phyloP scores from a whole-genome alignment of 441 rosid species.

The Melastoma candidum region DNA sequence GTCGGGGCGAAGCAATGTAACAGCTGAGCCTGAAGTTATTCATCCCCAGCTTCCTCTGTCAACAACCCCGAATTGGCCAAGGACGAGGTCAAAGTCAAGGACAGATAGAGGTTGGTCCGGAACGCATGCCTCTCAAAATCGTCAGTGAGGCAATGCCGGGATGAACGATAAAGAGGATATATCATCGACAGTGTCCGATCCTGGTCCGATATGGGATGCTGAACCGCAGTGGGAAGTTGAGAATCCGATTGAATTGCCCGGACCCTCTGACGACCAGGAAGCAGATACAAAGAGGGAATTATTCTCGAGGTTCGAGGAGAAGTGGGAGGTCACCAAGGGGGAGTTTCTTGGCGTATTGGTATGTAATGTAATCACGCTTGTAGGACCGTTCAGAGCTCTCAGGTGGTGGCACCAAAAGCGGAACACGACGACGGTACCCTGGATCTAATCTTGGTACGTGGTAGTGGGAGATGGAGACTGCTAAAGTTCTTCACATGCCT shows the following conservation, averaged over 20 bases:
- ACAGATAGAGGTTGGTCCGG: slow-evolving; percentile 90
- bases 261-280: slow-evolving; percentile 43
- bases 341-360: slow-evolving; percentile 81
- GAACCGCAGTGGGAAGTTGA: slow-evolving; percentile 93
- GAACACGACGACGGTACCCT: slow-evolving; percentile 76
- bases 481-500: slow-evolving; percentile 74
- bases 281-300: slow-evolving; percentile 44
- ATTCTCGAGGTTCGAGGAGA: slow-evolving; percentile 48
- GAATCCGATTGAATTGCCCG: slow-evolving; percentile 33
- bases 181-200: slow-evolving; percentile 60
- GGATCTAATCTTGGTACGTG: slow-evolving; percentile 89
- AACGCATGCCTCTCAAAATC: slow-evolving; percentile 54
- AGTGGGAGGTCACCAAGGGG: slow-evolving; percentile 72
- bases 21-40: slow-evolving; percentile 75
- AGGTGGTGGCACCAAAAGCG: slow-evolving; percentile 91
- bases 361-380: slow-evolving; percentile 77
- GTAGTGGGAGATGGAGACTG: slow-evolving; percentile 74
- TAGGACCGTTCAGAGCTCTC: slow-evolving; percentile 89
- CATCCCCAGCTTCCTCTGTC: slow-evolving; percentile 76
- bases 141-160: slow-evolving; percentile 73
- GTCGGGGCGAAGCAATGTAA: slow-evolving; percentile 58
- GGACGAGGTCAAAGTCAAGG: slow-evolving; percentile 90
- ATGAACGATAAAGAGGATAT: slow-evolving; percentile 38
- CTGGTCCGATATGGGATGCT: slow-evolving; percentile 97
- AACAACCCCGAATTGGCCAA: slow-evolving; percentile 83